Evolutionary conservation across 352 stramenopile genomes (phyloP), one percentile per base, ranked within the genome.

Genomic region (Phytopythium ostracodes): DNA sequence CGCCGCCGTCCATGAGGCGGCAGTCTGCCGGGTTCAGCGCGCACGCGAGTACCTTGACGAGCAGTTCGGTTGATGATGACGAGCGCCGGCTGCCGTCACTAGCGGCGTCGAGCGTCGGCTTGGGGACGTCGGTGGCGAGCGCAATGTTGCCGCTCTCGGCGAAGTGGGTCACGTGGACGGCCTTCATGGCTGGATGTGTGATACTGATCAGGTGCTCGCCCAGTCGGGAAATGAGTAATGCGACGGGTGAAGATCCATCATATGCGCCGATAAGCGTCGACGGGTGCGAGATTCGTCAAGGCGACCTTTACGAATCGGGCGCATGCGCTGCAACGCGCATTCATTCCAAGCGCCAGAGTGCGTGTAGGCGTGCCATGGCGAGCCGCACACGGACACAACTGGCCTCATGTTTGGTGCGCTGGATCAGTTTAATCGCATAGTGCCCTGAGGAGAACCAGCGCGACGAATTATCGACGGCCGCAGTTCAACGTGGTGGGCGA

Each of bases 121-220:
- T 68, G 1, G 63, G 35, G 0, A 55, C 62, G 33, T 77, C 66
- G 0, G 55, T 27, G 0, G 38, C 60, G 53, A 75, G 76, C 52
- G 44, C 51, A 44, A 82, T 9, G 58, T 74, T 82, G 35, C 49
- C 68, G 17, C 52, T 38, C 10, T 67, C 58, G 1, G 59, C 64
- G 29, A 76, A 77, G 36, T 68, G 56, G 15, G 74, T 77, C n/a
- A 79, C 66, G 20, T 74, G 67, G 47, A 82, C 62, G 6, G 68
- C 64, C 56, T 77, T 76, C 74, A 82, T 82, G 44, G 20, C 20
- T 49, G 42, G n/a, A n/a, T n/a, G n/a, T n/a, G n/a, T n/a, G n/a
- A n/a, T n/a, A n/a, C n/a, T n/a, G n/a, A n/a, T 49, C 20, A 3
- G 2, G 9, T 25, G 42, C 9, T 4, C 25, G 15, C 17, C 42